phyloP scores from a whole-genome alignment of 2,329 filamentous ascomycete genomes.

The Sporothrix protearum region DNA sequence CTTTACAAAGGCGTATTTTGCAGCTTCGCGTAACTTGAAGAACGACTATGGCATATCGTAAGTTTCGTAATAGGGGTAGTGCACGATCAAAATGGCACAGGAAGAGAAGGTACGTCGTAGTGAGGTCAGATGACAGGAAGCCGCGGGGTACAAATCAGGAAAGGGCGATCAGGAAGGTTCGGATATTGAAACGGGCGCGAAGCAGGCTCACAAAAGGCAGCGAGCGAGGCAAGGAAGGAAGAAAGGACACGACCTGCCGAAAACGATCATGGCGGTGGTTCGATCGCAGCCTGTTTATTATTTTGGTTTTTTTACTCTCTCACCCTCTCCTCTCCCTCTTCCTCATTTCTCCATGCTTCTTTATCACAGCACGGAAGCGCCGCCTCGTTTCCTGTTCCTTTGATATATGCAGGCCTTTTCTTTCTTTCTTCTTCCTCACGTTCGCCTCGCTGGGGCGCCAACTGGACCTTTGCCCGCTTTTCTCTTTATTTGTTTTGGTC shows the following conservation, averaged over 20 bases:
- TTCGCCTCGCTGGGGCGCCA: neutral
- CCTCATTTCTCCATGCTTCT: neutral
- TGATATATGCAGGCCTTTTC: neutral
- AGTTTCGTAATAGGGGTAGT: constrained; percentile 1
- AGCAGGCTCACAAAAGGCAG: too few species aligned
- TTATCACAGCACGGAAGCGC: neutral
- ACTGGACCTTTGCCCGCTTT: neutral
- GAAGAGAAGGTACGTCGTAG: neutral
- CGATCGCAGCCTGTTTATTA: neutral
- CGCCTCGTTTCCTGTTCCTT: neutral
- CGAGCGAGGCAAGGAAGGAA: neutral
- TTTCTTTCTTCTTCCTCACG: neutral
- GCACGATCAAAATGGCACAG: neutral
- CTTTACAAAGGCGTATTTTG: neutral
- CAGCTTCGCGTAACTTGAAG: neutral
- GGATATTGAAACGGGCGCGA: neutral
- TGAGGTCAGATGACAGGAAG: neutral
- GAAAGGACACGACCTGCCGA: constrained; percentile 1
- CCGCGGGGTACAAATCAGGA: neutral
- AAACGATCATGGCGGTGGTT: neutral
- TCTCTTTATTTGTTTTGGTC: constrained; percentile 11
- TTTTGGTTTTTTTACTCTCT: neutral
- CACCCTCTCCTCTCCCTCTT: neutral
- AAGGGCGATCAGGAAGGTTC: neutral
- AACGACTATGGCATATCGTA: neutral